These are phyloP conservation scores for Hygrocybe punicea DNA, from an alignment of 768 basidiomycete genomes.

Conservation along the genomic window DNA sequence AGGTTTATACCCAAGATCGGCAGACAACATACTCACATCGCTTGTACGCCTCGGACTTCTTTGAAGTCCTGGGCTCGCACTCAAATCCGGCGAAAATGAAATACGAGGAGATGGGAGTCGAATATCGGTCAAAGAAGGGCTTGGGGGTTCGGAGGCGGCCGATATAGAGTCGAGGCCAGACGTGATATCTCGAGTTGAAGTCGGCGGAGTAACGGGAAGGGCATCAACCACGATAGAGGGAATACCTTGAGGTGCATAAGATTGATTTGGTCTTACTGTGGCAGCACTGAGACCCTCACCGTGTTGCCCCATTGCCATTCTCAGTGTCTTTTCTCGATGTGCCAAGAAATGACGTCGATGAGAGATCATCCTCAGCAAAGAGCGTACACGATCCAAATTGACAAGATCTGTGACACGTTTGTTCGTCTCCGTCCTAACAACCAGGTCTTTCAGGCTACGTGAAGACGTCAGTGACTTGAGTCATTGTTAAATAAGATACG, in stretches of 20 bases:
- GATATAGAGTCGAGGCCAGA: slow-evolving; percentile 36
- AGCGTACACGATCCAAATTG: slow-evolving; percentile 80
- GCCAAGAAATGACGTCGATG: slow-evolving; percentile 66
- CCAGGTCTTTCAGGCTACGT: slow-evolving; percentile 74
- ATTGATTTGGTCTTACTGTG: neutral
- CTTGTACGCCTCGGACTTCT: slow-evolving; percentile 50
- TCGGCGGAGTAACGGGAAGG: slow-evolving; percentile 51
- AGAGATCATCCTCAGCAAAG: slow-evolving; percentile 72
- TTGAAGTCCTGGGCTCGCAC: slow-evolving; percentile 46
- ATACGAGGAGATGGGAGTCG: slow-evolving; percentile 43
- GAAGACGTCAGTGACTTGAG: slow-evolving; percentile 11
- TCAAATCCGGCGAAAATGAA: slow-evolving; percentile 45
- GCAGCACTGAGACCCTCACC: slow-evolving; percentile 29
- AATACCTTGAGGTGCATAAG: slow-evolving; percentile 46
- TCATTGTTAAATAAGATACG: slow-evolving; percentile 29
- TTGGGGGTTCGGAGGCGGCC: slow-evolving; percentile 28
- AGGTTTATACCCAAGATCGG: slow-evolving; percentile 10
- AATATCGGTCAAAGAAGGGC: slow-evolving; percentile 38
- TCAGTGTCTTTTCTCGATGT: slow-evolving; percentile 41
- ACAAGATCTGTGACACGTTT: slow-evolving; percentile 80
- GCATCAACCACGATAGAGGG: slow-evolving; percentile 69
- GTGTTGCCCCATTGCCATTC: slow-evolving; percentile 38
- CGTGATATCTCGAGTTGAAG: slow-evolving; percentile 55
- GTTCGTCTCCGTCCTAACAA: slow-evolving; percentile 70
- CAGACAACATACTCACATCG: slow-evolving; percentile 57